phyloP scores from a whole-genome alignment of 192 early-diverging fungal genomes.

The Entrophospora sp. region DNA sequence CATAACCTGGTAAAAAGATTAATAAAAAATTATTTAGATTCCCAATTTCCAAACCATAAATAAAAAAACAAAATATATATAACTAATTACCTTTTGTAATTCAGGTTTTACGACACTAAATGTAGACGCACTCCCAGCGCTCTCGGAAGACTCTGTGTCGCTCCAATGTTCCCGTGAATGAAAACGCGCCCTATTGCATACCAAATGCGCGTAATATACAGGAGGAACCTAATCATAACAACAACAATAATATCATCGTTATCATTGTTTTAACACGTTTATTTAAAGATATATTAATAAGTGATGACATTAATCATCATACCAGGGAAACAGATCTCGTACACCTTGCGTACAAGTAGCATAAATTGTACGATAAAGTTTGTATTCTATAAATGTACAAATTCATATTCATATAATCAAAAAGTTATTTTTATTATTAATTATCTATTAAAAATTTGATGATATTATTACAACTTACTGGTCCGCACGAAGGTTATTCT shows the following conservation, averaged over 20 bases:
- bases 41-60: too few relatives aligned
- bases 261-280: neutral
- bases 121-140: neutral
- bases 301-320: neutral
- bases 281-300: neutral
- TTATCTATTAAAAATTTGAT: neutral
- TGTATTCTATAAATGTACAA: constrained; percentile 44
- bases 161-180: constrained; percentile 56
- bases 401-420: neutral
- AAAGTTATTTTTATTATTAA: neutral
- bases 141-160: constrained; percentile 26
- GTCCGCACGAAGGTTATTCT: constrained; percentile 74
- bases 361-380: constrained; percentile 78
- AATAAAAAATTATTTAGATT: too few relatives aligned
- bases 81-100: constrained; percentile 20
- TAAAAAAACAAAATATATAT: too few relatives aligned
- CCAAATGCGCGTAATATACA: constrained; percentile 89
- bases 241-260: neutral
- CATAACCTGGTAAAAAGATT: too few relatives aligned
- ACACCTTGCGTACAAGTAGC: constrained; percentile 82
- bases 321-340: constrained; percentile 76
- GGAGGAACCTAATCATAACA: constrained; percentile 45
- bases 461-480: neutral
- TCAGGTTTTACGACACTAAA: constrained; percentile 31
- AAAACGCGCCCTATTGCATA: constrained; percentile 80